A percentile compares a stretch with the other conserved stretches of the same genome.
Conservation (phyloP, 1,284 basidiomycete species). For the Xerocomus minutiporus region DNA sequence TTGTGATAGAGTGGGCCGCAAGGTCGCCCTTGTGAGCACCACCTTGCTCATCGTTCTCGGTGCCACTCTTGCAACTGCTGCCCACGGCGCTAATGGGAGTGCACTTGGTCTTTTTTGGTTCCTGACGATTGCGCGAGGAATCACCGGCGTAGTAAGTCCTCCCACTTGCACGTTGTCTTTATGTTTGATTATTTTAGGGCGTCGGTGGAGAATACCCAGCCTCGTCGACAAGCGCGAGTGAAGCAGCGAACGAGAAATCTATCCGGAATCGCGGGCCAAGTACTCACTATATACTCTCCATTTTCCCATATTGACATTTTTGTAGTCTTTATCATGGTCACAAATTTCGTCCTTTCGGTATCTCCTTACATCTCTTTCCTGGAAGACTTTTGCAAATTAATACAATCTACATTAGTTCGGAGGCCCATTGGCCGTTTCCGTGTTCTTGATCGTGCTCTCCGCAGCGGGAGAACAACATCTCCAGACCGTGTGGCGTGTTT, state of each 20-base stretch:
- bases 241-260: constrained; percentile 72
- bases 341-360: constrained; percentile 62
- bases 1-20: constrained; percentile 70
- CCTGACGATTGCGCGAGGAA: constrained; percentile 66
- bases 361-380: constrained; percentile 9
- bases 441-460: constrained; percentile 70
- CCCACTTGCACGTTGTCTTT: neutral
- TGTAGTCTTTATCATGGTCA: constrained; percentile 68
- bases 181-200: constrained; percentile 38
- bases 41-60: constrained; percentile 71
- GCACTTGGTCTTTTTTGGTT: constrained; percentile 71
- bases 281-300: constrained; percentile 21
- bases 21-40: constrained; percentile 66
- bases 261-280: constrained; percentile 58
- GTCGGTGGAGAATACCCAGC: constrained; percentile 79
- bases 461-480: constrained; percentile 63
- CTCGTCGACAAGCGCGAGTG: constrained; percentile 61
- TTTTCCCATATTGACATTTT: constrained; percentile 4
- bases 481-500: constrained; percentile 70
- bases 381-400: constrained; percentile 9
- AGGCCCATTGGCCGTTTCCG: constrained; percentile 62
- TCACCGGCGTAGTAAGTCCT: constrained; percentile 60
- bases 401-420: constrained; percentile 46
- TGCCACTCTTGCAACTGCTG: constrained; percentile 66
- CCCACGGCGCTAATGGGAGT: constrained; percentile 59